phyloP scores from a whole-genome alignment of 768 basidiomycete genomes.

The Suillus bovinus region DNA sequence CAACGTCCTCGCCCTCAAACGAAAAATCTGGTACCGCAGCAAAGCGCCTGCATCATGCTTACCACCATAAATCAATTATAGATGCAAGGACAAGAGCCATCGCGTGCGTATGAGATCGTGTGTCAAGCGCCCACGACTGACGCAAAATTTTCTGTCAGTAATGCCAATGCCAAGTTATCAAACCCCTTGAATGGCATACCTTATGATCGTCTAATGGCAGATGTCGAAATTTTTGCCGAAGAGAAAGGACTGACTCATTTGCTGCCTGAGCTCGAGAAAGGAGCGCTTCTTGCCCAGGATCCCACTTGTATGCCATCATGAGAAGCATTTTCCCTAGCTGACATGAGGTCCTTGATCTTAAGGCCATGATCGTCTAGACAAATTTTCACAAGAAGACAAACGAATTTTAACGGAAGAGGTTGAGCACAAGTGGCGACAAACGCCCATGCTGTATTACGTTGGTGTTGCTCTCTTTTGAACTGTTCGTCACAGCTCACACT shows the following conservation, averaged over 20 bases:
- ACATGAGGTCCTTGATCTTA: slow-evolving; percentile 21
- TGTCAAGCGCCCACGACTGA: neutral
- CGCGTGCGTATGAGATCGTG: slow-evolving; percentile 15
- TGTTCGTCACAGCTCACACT: slow-evolving; percentile 27
- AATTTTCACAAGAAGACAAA: slow-evolving; percentile 48
- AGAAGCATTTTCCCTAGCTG: slow-evolving; percentile 36
- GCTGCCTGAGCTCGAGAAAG: slow-evolving; percentile 56
- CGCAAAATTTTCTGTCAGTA: slow-evolving; percentile 20
- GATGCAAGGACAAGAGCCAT: slow-evolving; percentile 19
- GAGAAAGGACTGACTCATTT: slow-evolving; percentile 42
- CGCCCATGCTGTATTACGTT: slow-evolving; percentile 44
- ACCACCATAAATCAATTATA: slow-evolving; percentile 16
- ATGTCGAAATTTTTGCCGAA: slow-evolving; percentile 62
- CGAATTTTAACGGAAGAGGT: slow-evolving; percentile 43
- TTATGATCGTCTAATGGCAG: slow-evolving; percentile 54
- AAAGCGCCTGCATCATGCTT: slow-evolving; percentile 6
- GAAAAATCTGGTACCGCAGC: slow-evolving; percentile 15
- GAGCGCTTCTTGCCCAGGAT: slow-evolving; percentile 75
- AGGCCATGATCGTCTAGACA: slow-evolving; percentile 40
- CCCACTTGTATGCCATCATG: slow-evolving; percentile 45
- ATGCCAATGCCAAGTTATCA: slow-evolving; percentile 44
- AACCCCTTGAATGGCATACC: slow-evolving; percentile 65
- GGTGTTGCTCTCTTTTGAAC: neutral
- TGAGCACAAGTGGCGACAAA: slow-evolving; percentile 51
- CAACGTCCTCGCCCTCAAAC: slow-evolving; percentile 24